Evolutionary conservation across 208 protist species (phyloP), one percentile per base, ranked within the genome.

Genomic region (Endotrypanum monterogeii): DNA sequence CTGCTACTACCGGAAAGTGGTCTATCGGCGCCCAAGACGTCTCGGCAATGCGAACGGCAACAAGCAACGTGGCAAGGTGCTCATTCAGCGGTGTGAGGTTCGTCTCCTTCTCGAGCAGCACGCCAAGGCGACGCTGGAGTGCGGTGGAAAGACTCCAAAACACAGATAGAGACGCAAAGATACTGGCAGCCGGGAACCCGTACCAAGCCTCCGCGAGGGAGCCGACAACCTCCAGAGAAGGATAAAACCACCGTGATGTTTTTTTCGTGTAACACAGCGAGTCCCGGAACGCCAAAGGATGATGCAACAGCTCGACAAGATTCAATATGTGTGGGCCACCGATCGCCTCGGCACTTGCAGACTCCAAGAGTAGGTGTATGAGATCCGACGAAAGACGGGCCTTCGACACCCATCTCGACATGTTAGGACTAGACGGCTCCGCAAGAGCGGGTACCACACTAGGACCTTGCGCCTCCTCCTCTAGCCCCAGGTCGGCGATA

Each of bases 101-200:
- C 23, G 58, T 70, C 44, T 46, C 23, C 14, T 54, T 41, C 11
- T 32, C 20, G 11, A 94, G 55, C 9, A 87, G 39, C 35, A 37
- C 58, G 44, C 83, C 75, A 1, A 71, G 74, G 51, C 92, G 78
- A 8, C 83, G 79, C 79, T 96, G 92, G 28, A 96, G 39, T 16
- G 84, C 71, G 5, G 87, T 67, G 12, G 92, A 95, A 8, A 94
- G 74, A 62, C 87, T 94, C 92, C 92, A 97, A 48, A 83, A 85
- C 48, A 97, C 84, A 44, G 25, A 65, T 60, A 93, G 83, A 8
- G 80, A 88, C 3, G 85, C 92, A 7, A 12, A 76, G 23, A 73
- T 35, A 57, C 58, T 68, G 16, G 73, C 71, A 7, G 71, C 35
- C 2, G 76, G 65, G 73, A 94, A 89, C 37, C 84, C 82, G 71